Evolutionary conservation across 2,329 filamentous ascomycete genomes (phyloP), one percentile per base, ranked within the genome.

Genomic region (Spiromastix sp.): DNA sequence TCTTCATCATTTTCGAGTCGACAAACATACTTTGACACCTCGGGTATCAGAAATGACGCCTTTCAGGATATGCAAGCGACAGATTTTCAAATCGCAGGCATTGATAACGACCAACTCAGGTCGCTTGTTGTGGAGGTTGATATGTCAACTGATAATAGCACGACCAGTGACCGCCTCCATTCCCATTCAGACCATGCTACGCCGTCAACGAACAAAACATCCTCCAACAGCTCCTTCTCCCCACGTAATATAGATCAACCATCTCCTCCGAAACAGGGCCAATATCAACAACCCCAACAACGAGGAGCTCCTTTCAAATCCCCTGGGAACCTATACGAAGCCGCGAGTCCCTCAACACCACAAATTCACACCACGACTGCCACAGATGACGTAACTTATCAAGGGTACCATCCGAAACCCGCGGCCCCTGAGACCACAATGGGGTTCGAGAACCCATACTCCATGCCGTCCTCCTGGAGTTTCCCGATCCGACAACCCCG

Each of bases 151-250:
- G 52, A 54, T 18, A 49, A 49, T 12, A 50, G 49, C 17, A 36
- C 47, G 26, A 29, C 30, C 13, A 54, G 49, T 25, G 57, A 58
- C 13, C 47, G 44, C 21, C 51, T 43, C 18, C 45, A 48, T n/a
- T 46, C 51, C 26, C 44, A 43, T 5, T 58, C 56, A 3, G 55
- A 57, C 22, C 53, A 60, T 22, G 50, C 55, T 8, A 58, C 55
- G 4, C 55, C 58, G 9, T 52, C 51, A 5, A 59, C 56, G 3
- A 36, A 57, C 30, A 56, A 56, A 15, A 53, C 56, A n/a, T 59
- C 54, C 4, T 57, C 57, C 13, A 59, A 57, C 29, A 53, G 48
- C 3, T 57, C 57, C 10, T 53, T 53, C 34, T 52, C 54, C 1
- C 51, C 55, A 9, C 45, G 45, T 3, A 50, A 45, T n/a, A 19